Conservation (phyloP, 352 stramenopile genomes). For the Phytophthora palmivora region DNA sequence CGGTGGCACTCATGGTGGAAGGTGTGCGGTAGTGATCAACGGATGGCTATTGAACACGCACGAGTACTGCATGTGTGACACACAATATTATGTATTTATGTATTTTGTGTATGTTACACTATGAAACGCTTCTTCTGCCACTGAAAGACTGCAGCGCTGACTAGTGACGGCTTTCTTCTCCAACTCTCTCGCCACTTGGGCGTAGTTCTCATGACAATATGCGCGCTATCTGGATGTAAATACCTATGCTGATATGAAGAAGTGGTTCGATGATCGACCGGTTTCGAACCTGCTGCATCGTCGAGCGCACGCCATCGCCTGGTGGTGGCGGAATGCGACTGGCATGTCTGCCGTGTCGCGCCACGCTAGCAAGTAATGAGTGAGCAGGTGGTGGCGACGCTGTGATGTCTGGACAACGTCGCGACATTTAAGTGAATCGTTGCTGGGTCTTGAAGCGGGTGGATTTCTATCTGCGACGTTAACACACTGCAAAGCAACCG, state of each 20-base stretch:
- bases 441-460: background rate
- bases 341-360: constrained; percentile 7
- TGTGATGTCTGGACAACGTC: constrained; percentile 15
- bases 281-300: constrained; percentile 2
- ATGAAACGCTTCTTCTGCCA: background rate
- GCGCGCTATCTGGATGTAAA: constrained; percentile 7
- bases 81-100: too few species aligned
- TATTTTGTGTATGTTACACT: too few species aligned
- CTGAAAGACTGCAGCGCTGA: constrained; percentile 9
- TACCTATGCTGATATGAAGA: background rate
- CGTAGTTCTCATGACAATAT: constrained; percentile 3
- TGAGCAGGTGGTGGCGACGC: constrained; percentile 5
- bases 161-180: constrained; percentile 9
- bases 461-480: constrained; percentile 13
- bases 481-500: background rate
- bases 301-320: constrained; percentile 9
- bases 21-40: background rate
- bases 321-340: background rate
- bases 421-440: constrained; percentile 19
- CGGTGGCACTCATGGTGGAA: constrained; percentile 47
- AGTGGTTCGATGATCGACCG: background rate
- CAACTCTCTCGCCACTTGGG: constrained; percentile 5
- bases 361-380: constrained; percentile 22
- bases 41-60: constrained; percentile 29
- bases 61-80: too few species aligned